Evolutionary conservation across 768 basidiomycete genomes (phyloP), one percentile per base, ranked within the genome.

Genomic region (Pulveroboletus ravenelii): DNA sequence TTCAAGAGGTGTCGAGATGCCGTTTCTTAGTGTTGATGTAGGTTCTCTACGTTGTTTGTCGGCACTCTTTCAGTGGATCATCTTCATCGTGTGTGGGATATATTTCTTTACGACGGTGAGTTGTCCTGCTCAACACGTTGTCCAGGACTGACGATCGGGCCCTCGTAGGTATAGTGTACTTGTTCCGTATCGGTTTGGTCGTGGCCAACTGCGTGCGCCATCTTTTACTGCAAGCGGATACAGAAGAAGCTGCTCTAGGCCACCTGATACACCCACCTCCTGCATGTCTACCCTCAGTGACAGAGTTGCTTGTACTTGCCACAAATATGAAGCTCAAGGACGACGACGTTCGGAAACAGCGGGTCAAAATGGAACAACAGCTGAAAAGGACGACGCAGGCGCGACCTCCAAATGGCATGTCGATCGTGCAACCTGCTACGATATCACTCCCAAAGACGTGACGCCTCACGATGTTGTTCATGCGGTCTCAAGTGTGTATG

Each of bases 51-150:
- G 3, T 62, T 91, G 14, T 92, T 90, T 48, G 84, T 82, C 1
- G 80, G 81, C 10, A 74, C 75, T 1, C 73, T 91, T 13, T 85
- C 89, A 0, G 63, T 71, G 0, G 80, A 85, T 3, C 80, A 82
- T 58, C 68, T 89, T 14, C 79, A 84, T 50, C 75, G 90, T 25
- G 76, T 89, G 12, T 92, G 90, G 89, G 90, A 91, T 61, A 62
- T 92, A 3, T 91, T 91, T 62, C 66, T 92, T 17, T 87, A 77
- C 55, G 89, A 92, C 69, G 89, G 89, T 89, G 63, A 25, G 72
- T 51, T 8, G 17, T 9, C n/a, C 31, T 17, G 30, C 4, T 10
- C 36, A 12, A 27, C 9, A 15, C 18, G 39, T 37, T 10, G 14
- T 43, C 13, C 49, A 44, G 20, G 17, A 25, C 23, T 51, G 29